Conservation (phyloP, 495 filamentous ascomycete genomes). For the Entonaema liquescens region DNA sequence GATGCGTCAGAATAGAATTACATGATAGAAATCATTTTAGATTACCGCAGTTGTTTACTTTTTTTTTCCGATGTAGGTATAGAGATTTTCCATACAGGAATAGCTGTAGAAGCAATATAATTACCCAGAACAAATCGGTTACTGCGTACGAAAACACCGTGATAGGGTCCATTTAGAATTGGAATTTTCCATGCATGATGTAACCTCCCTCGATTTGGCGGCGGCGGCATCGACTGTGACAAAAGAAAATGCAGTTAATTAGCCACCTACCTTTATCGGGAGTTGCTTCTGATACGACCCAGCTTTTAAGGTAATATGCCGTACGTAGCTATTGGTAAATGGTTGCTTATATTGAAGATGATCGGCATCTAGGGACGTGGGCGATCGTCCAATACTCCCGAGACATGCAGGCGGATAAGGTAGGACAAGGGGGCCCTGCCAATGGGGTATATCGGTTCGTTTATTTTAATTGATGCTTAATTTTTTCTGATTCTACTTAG, state of each 20-base stretch:
- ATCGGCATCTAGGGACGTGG: conserved; percentile 38
- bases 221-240: conserved; percentile 13
- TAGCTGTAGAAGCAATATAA: conserved; percentile 20
- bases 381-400: conserved; percentile 43
- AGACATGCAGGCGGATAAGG: conserved; percentile 43
- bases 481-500: conserved; percentile 28
- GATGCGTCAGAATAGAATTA: conserved; percentile 37
- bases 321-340: conserved; percentile 38
- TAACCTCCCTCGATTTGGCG: conserved; percentile 11
- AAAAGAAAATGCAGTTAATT: conserved; percentile 23
- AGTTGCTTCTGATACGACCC: conserved; percentile 1
- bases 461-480: conserved; percentile 44
- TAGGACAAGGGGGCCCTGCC: conserved; percentile 38
- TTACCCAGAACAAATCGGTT: background rate
- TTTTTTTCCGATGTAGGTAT: background rate
- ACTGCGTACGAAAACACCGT: background rate
- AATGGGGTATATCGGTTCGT: conserved; percentile 41
- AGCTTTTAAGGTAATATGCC: conserved; percentile 7
- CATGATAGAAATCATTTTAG: conserved; percentile 30
- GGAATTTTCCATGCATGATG: conserved; percentile 36
- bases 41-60: background rate
- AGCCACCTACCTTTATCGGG: conserved; percentile 13
- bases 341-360: conserved; percentile 37
- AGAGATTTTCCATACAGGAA: conserved; percentile 1
- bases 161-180: conserved; percentile 9